A percentile compares a stretch with the other conserved stretches of the same genome.
phyloP scores from a whole-genome alignment of 176 grass and related monocot genomes.

The Aegilops sharonensis region DNA sequence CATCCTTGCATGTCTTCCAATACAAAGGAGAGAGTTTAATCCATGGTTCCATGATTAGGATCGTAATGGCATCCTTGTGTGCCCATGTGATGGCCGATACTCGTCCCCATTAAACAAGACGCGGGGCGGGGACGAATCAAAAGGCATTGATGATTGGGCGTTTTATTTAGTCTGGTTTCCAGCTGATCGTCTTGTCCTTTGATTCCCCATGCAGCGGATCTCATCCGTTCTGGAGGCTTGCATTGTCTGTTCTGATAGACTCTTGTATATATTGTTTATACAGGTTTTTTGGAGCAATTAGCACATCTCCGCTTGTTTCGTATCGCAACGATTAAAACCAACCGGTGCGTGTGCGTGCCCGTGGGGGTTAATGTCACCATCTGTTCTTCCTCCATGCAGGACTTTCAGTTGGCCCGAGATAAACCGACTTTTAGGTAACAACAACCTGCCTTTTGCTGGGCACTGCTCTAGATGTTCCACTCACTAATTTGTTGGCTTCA shows the following conservation, averaged over 20 bases:
- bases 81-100: conserved; percentile 49
- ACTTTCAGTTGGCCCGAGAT: conserved; percentile 22
- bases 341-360: background rate
- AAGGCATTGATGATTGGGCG: conserved; percentile 36
- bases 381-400: conserved; percentile 32
- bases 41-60: conserved; percentile 49
- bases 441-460: conserved; percentile 17
- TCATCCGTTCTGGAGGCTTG: conserved; percentile 51
- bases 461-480: background rate
- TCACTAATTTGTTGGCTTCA: background rate
- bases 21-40: conserved; percentile 20
- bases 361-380: conserved; percentile 31
- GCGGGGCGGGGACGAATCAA: background rate
- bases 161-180: conserved; percentile 37
- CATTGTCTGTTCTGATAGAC: conserved; percentile 33
- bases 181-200: conserved; percentile 45
- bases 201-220: conserved; percentile 49
- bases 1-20: conserved; percentile 31
- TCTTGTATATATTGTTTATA: background rate
- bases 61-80: conserved; percentile 38
- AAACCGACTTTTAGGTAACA: conserved; percentile 34
- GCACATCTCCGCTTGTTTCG: conserved; percentile 21
- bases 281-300: conserved; percentile 24
- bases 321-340: background rate
- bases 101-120: conserved; percentile 35